Evolutionary conservation across 1,284 basidiomycete species (phyloP), one percentile per base, ranked within the genome.

Genomic region (Ceratobasidium sp.): DNA sequence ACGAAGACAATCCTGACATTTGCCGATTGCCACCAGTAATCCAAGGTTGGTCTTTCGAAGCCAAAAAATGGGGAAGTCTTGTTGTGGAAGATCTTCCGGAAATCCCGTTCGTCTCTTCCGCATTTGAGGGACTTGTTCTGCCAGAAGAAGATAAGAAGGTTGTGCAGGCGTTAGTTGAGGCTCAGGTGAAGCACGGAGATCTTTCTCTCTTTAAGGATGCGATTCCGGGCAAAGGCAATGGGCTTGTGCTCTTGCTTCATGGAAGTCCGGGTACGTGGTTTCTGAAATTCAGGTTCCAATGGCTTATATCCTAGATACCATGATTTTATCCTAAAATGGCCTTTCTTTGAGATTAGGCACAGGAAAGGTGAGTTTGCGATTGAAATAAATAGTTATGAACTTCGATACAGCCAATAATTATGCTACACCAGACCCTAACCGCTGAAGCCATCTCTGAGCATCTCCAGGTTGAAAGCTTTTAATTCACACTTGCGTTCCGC

Each of bases 1-100:
- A 21, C 38, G 32, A 59, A 5, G 21, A 59, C 21, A 9, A 59
- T 21, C 57, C 32, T 30, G 32, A 59, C 14, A 30, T 59, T n/a
- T n/a, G 18, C 30, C 57, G 35, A 16, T 32, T 59, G 11, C 57
- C 57, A 5, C 35, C 57, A 6, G 16, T 35, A 21, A 30, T 59
- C n/a, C 57, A 59, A 7, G 57, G 57, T 5, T 59, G 57, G 57
- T 59, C 57, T 6, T 59, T 59, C 35, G 35, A 30, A n/a, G 57
- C 57, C 11, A 59, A 59, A n/a, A 59, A 59, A 43, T 59, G 57
- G 57, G 57, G 57, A 11, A 4, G 41, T 11, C 23, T 59, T 7
- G 32, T 59, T 11, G 57, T 59, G 5, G 57, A 59, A 5, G 13
- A 59, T 5, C 30, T 59, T 18, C 41, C 57, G n/a, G n/a, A 18